These are phyloP conservation scores for Jacaranda mimosifolia DNA, from an alignment of 257 asterid genomes.

Conservation along the genomic window DNA sequence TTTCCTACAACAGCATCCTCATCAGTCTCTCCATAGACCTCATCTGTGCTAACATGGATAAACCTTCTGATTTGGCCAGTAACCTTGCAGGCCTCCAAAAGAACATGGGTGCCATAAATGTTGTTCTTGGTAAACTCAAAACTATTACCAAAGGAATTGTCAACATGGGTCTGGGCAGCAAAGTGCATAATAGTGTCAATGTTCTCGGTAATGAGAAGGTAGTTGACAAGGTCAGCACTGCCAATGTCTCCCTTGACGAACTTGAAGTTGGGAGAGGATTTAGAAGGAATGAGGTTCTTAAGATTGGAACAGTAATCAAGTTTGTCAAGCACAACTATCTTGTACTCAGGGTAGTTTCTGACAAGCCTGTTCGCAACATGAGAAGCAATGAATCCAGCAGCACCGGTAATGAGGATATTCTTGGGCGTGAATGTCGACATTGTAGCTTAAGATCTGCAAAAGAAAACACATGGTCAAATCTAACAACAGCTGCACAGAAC, in stretches of 20 bases:
- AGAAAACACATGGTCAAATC: conserved; percentile 17
- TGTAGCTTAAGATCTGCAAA: conserved; percentile 43
- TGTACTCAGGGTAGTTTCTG: conserved; percentile 87
- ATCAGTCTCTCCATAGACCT: conserved; percentile 97
- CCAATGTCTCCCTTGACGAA: conserved; percentile 94
- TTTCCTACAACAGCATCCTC: conserved; percentile 97
- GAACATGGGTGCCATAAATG: conserved; percentile 95
- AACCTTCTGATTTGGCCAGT: conserved; percentile 95
- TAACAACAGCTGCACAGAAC: conserved; percentile 4
- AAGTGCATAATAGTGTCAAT: conserved; percentile 99
- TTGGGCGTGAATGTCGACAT: conserved; percentile 83
- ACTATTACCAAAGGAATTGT: conserved; percentile 94
- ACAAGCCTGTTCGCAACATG: conserved; percentile 95
- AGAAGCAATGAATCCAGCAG: conserved; percentile 97
- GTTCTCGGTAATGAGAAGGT: conserved; percentile 90
- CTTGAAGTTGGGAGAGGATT: conserved; percentile 79
- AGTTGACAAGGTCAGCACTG: conserved; percentile 97
- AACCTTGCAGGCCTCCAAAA: conserved; percentile 98
- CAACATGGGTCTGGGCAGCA: conserved; percentile 99
- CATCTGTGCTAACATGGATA: conserved; percentile 98
- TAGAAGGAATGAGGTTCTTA: conserved; percentile 84
- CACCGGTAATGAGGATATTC: conserved; percentile 98
- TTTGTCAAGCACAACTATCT: conserved; percentile 93
- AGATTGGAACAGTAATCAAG: conserved; percentile 95
- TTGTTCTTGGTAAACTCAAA: conserved; percentile 97